These are phyloP conservation scores for Penicillium carneum DNA, from an alignment of 2,329 filamentous ascomycete species.

Conservation along the genomic window DNA sequence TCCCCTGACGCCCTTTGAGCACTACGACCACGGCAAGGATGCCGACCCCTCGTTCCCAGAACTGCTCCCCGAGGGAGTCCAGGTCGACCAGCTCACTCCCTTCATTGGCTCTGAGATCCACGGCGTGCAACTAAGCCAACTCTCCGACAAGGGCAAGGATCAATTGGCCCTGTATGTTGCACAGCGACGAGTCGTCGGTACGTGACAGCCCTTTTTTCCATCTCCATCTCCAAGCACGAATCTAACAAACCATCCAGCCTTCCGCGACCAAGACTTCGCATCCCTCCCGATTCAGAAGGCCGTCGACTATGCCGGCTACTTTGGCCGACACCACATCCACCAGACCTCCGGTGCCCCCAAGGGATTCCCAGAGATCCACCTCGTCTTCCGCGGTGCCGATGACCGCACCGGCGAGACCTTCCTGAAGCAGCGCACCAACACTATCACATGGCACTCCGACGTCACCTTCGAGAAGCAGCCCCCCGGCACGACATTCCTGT, in stretches of 20 bases:
- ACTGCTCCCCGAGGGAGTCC: slow-evolving; percentile 61
- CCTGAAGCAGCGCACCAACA: slow-evolving; percentile 75
- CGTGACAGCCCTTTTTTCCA: slow-evolving; percentile 20
- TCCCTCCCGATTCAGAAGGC: slow-evolving; percentile 74
- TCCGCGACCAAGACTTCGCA: slow-evolving; percentile 76
- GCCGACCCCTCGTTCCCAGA: slow-evolving; percentile 74
- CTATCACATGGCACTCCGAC: slow-evolving; percentile 87
- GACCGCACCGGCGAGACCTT: slow-evolving; percentile 68
- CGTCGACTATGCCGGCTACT: slow-evolving; percentile 74
- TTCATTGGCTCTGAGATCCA: slow-evolving; percentile 75
- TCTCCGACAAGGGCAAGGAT: slow-evolving; percentile 74
- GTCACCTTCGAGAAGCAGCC: slow-evolving; percentile 88
- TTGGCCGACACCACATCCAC: slow-evolving; percentile 82
- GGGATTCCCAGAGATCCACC: slow-evolving; percentile 76
- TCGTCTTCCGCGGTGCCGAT: slow-evolving; percentile 75
- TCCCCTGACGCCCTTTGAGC: slow-evolving; percentile 72
- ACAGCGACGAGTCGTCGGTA: slow-evolving; percentile 70
- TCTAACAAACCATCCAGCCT: slow-evolving; percentile 55
- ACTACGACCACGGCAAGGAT: slow-evolving; percentile 77
- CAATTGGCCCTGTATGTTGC: slow-evolving; percentile 67
- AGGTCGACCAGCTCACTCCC: slow-evolving; percentile 70
- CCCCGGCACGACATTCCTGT: slow-evolving; percentile 87
- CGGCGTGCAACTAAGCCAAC: slow-evolving; percentile 73
- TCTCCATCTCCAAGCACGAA: neutral
- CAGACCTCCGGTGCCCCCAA: slow-evolving; percentile 77